phyloP scores from a whole-genome alignment of 73 alveolate species.

The Tetrahymena borealis region DNA sequence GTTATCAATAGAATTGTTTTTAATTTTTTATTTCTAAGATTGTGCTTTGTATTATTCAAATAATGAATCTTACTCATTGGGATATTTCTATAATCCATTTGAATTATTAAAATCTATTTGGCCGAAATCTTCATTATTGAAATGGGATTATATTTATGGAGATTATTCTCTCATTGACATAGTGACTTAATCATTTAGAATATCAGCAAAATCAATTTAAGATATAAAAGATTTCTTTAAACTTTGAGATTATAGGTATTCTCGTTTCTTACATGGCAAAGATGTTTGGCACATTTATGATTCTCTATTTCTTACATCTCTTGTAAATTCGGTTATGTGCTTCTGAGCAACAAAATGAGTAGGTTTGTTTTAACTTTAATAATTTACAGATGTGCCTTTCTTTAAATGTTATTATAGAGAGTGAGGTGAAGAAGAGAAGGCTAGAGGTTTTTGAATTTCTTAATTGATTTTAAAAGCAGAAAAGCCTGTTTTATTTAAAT shows the following conservation, averaged over 20 bases:
- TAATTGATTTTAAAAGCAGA: neutral
- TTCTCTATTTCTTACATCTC: neutral
- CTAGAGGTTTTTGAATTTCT: neutral
- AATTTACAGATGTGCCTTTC: neutral
- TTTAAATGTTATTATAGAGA: neutral
- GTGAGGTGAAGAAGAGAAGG: neutral
- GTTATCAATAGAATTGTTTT: too few relatives aligned
- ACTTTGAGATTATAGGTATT: too few relatives aligned
- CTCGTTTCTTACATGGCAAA: too few relatives aligned
- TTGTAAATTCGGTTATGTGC: neutral
- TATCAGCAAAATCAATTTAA: neutral
- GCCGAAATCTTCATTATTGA: too few relatives aligned
- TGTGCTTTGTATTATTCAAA: too few relatives aligned
- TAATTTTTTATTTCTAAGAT: too few relatives aligned
- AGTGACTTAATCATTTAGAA: neutral
- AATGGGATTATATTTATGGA: neutral
- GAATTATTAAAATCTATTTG: too few relatives aligned
- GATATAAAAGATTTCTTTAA: neutral
- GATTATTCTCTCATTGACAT: neutral
- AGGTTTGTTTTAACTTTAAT: neutral
- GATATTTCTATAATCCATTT: too few relatives aligned
- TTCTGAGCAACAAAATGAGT: neutral
- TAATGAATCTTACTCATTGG: too few relatives aligned
- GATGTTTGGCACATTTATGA: too few relatives aligned
- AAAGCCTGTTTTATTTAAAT: neutral